These are phyloP conservation scores for Caryopteris hybrid DNA, from an alignment of 305 asterid genomes.

Conservation along the genomic window DNA sequence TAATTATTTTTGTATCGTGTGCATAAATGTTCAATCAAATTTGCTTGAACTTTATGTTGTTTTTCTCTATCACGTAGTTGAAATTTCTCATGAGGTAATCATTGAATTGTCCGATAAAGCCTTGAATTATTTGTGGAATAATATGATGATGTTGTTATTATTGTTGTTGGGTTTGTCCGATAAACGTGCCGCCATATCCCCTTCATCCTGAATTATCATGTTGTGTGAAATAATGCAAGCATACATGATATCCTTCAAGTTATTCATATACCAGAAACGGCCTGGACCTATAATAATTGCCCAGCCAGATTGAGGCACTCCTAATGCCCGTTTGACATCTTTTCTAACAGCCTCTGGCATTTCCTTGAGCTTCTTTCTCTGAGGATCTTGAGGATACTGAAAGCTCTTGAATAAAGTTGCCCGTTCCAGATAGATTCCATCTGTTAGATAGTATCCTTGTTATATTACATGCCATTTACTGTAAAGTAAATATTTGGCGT, in stretches of 20 bases:
- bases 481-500: background rate
- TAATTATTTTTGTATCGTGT: too few relatives aligned
- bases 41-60: too few relatives aligned
- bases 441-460: background rate
- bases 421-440: background rate
- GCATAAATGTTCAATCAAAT: too few relatives aligned
- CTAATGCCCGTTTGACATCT: background rate
- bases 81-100: too few relatives aligned
- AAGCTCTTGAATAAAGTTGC: background rate
- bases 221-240: too few relatives aligned
- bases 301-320: background rate
- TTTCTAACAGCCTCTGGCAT: background rate
- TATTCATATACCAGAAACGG: background rate
- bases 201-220: too few relatives aligned
- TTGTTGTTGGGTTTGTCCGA: too few relatives aligned
- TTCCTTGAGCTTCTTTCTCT: background rate
- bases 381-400: background rate
- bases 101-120: too few relatives aligned
- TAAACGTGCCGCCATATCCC: too few relatives aligned
- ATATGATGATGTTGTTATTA: too few relatives aligned
- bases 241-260: background rate
- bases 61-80: too few relatives aligned
- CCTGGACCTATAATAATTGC: background rate
- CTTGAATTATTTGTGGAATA: too few relatives aligned
- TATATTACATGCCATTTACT: background rate